Evolutionary conservation across 495 filamentous ascomycete species (phyloP), one percentile per base, ranked within the genome.

Genomic region (Clavariopsis aquatica): DNA sequence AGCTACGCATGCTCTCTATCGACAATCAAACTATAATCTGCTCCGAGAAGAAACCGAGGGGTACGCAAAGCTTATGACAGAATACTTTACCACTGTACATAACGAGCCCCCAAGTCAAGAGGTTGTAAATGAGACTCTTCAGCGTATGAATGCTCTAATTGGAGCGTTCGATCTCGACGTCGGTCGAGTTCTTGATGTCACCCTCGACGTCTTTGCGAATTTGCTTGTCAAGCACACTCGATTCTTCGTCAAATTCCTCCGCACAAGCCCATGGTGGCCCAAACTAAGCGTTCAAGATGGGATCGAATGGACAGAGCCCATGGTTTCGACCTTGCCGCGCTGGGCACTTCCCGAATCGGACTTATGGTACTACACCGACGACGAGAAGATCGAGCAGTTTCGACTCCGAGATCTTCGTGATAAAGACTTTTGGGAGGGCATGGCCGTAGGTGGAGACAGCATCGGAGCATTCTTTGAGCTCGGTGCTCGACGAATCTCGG

Each of bases 251-350:
- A 96, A 93, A 74, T 84, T 97, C 26, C 79, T 98, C 17, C 85
- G 92, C 19, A 84, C 85, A 47, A 97, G 95, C 78, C 93, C 94
- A 19, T 99, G 94, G 94, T 99, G 95, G 95, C 95, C 95, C 1
- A 85, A 89, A 52, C 84, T 83, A 52, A 74, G 78, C 29, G 64
- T 53, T 22, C 63, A 78, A 26, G 74, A 77, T 13, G 64, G 68
- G 34, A 70, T 75, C 27, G 68, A 74, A 36, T 75, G 76, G 58
- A 74, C 78, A 6, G 74, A 78, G 27, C 66, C 72, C 27, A 59
- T 49, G 1, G 68, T 77, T 31, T 64, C 62, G 22, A 57, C 72
- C 58, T 77, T 97, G 9, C 93, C 93, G 0, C 80, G 78, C 23
- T 97, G 92, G 93, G 92, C 92, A 24, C 74, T 88, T 27, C 91